phyloP scores from a whole-genome alignment of 2,329 filamentous ascomycete genomes.

The Aspergillus versicolor region DNA sequence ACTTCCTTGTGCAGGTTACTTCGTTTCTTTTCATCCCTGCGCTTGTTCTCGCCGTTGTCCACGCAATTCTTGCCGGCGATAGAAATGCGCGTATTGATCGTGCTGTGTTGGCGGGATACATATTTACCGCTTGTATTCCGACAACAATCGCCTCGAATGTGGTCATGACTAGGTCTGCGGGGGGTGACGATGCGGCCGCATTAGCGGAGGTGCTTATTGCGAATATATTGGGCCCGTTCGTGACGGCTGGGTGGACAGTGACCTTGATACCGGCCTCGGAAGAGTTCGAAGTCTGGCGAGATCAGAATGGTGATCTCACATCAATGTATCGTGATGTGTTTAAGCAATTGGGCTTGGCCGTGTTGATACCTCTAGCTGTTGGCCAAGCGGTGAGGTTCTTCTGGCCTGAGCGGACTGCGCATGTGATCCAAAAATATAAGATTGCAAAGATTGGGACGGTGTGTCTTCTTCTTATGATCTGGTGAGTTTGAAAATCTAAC shows the following conservation, averaged over 20 bases:
- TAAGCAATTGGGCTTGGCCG: conserved; percentile 66
- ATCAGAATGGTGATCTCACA: conserved; percentile 54
- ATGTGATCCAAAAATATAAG: conserved; percentile 54
- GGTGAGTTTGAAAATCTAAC: conserved; percentile 42
- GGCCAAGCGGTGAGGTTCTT: conserved; percentile 61
- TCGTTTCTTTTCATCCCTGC: conserved; percentile 67
- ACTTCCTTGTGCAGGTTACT: conserved; percentile 65
- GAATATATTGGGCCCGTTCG: conserved; percentile 67
- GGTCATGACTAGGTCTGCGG: conserved; percentile 68
- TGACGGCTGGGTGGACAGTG: conserved; percentile 64
- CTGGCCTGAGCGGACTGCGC: conserved; percentile 47
- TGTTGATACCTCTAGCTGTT: conserved; percentile 62
- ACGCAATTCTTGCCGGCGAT: conserved; percentile 50
- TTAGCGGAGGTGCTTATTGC: conserved; percentile 69
- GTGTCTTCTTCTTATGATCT: conserved; percentile 53
- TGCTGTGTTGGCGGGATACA: conserved; percentile 65
- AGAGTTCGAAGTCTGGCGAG: conserved; percentile 39
- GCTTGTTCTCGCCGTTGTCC: conserved; percentile 58
- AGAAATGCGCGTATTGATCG: conserved; percentile 55
- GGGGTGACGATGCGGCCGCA: conserved; percentile 65
- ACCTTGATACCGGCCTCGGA: conserved; percentile 49
- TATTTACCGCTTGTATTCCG: conserved; percentile 66
- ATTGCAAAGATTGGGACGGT: conserved; percentile 46
- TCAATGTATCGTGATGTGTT: conserved; percentile 67
- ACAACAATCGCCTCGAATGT: conserved; percentile 73